These are phyloP conservation scores for Taphrina pruni DNA, from an alignment of 1,139 yeast genomes.

Conservation along the genomic window DNA sequence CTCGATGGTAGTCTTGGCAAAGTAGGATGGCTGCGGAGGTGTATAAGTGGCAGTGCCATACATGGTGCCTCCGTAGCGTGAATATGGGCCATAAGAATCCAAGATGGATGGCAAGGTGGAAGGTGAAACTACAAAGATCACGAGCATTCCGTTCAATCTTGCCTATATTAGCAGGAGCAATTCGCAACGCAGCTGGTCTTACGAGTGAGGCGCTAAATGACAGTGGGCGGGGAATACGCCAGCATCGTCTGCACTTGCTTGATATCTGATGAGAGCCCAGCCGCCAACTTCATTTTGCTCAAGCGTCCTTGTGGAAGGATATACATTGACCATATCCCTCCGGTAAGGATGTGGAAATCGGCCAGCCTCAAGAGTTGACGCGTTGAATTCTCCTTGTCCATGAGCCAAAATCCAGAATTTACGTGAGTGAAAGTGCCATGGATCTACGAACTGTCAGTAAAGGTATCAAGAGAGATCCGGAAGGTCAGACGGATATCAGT, in stretches of 20 bases:
- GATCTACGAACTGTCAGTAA: not conserved
- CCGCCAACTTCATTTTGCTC: conserved; percentile 17
- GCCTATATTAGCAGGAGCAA: not conserved
- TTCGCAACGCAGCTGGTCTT: not conserved
- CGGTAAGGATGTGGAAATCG: conserved; percentile 11
- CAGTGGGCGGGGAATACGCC: conserved; percentile 40
- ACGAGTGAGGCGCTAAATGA: conserved; percentile 37
- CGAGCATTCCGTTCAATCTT: conserved; percentile 37
- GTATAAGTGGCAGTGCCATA: conserved; percentile 15
- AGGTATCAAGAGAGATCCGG: not conserved
- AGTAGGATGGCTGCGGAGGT: conserved; percentile 16
- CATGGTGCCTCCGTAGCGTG: not conserved
- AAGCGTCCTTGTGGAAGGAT: conserved; percentile 6
- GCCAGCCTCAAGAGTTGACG: not conserved
- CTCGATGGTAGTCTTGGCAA: not conserved
- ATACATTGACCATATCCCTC: conserved; percentile 37
- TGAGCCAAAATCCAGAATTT: conserved; percentile 26
- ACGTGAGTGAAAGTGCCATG: conserved; percentile 32
- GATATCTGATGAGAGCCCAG: conserved; percentile 19
- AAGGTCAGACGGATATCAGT: conserved; percentile 14
- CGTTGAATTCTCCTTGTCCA: conserved; percentile 21
- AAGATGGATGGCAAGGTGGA: conserved; percentile 17
- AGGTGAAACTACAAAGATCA: conserved; percentile 26
- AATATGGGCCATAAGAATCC: conserved; percentile 11
- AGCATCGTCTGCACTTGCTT: conserved; percentile 30